Percentiles rank a stretch among this genome's conserved stretches.
Evolutionary conservation across 2,329 filamentous ascomycete genomes (phyloP).

Genomic region (Davidsoniella neocaledoniae): DNA sequence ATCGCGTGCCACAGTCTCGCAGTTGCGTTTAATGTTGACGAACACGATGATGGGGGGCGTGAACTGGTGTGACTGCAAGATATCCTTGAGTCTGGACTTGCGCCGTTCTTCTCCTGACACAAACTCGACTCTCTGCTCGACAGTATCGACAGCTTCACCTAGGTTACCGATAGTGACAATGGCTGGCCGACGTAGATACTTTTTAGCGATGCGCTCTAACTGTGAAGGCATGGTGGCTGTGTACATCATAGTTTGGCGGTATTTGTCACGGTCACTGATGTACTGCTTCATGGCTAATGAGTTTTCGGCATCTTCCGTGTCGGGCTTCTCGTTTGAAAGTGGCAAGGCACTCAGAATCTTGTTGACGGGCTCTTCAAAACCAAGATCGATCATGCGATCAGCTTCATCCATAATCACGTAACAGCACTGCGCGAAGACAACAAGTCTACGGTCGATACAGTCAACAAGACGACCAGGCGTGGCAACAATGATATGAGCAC

Average conservation of each 20-base stretch:
- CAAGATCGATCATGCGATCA: slow-evolving; percentile 96
- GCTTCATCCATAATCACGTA: slow-evolving; percentile 99
- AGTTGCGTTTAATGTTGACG: slow-evolving; percentile 99
- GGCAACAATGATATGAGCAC: slow-evolving; percentile 95
- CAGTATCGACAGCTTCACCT: slow-evolving; percentile 91
- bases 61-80: slow-evolving; percentile 67
- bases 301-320: slow-evolving; percentile 82
- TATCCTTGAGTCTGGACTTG: slow-evolving; percentile 89
- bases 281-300: slow-evolving; percentile 67
- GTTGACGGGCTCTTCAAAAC: slow-evolving; percentile 94
- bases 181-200: slow-evolving; percentile 83
- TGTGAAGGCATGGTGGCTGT: slow-evolving; percentile 91
- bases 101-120: slow-evolving; percentile 81
- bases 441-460: slow-evolving; percentile 81
- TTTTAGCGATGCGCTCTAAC: slow-evolving; percentile 90
- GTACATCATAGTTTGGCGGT: slow-evolving; percentile 99
- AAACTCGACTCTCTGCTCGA: slow-evolving; percentile 93
- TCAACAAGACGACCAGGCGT: slow-evolving; percentile 93
- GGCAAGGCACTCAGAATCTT: slow-evolving; percentile 92
- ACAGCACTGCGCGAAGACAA: slow-evolving; percentile 90
- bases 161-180: slow-evolving; percentile 89
- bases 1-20: slow-evolving; percentile 83
- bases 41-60: slow-evolving; percentile 91
- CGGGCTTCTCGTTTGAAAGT: slow-evolving; percentile 85
- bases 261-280: slow-evolving; percentile 58